These are phyloP conservation scores for Aspergillus fumigatus DNA, from an alignment of 2,329 filamentous ascomycete genomes.

Conservation along the genomic window DNA sequence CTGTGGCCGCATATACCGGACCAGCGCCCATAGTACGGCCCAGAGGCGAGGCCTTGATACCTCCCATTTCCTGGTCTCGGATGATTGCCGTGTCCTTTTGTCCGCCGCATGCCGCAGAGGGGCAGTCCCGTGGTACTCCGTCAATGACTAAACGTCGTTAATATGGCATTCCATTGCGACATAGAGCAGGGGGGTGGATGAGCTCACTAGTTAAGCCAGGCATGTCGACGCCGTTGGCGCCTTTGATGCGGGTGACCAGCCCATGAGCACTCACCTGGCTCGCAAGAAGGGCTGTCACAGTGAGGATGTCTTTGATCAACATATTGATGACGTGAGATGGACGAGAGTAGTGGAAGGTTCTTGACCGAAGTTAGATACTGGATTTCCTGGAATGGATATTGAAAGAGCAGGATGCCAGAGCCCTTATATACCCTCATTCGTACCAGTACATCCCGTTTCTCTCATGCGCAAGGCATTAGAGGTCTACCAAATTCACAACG, in stretches of 20 bases:
- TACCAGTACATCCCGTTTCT: neutral
- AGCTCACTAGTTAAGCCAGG: conserved; percentile 53
- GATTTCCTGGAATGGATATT: neutral
- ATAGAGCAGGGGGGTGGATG: neutral
- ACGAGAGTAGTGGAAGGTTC: neutral
- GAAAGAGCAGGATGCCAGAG: neutral
- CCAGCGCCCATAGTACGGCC: conserved; percentile 60
- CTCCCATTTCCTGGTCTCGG: conserved; percentile 55
- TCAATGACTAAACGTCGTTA: conserved; percentile 48
- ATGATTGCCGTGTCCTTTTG: conserved; percentile 69
- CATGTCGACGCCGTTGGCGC: conserved; percentile 60
- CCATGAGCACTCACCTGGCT: conserved; percentile 53
- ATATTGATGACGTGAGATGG: neutral
- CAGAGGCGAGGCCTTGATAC: conserved; percentile 54
- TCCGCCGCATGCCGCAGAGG: conserved; percentile 57
- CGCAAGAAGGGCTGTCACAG: conserved; percentile 1
- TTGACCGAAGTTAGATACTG: neutral
- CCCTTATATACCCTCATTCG: neutral
- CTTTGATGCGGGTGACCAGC: conserved; percentile 52
- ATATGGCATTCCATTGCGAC: neutral
- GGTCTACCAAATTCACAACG: neutral
- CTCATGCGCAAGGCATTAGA: neutral
- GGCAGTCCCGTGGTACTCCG: conserved; percentile 64
- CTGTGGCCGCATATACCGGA: conserved; percentile 53
- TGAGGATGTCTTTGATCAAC: neutral